phyloP scores from a whole-genome alignment of 2,329 filamentous ascomycete genomes.

The Colletotrichum incanum region DNA sequence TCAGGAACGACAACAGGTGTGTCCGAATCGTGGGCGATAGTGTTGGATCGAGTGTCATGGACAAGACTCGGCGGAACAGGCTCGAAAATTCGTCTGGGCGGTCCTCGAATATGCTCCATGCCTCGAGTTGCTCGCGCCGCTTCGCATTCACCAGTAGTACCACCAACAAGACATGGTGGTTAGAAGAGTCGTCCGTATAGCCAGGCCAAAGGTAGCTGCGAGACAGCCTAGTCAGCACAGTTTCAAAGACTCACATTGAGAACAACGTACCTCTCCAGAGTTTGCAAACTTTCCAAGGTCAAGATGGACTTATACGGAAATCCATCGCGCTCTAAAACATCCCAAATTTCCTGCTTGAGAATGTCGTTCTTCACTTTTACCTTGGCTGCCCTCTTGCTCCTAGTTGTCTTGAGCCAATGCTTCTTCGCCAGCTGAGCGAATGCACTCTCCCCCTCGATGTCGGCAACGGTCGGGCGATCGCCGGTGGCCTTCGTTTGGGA shows the following conservation, averaged over 20 bases:
- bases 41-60: conserved; percentile 83
- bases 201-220: conserved; percentile 92
- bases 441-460: conserved; percentile 78
- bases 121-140: conserved; percentile 86
- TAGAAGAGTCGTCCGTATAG: conserved; percentile 89
- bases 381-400: conserved; percentile 70
- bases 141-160: conserved; percentile 91
- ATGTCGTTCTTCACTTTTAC: conserved; percentile 86
- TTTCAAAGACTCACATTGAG: neutral
- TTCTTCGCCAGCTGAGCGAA: conserved; percentile 86
- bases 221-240: conserved; percentile 46
- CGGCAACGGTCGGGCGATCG: conserved; percentile 76
- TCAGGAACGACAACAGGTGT: conserved; percentile 90
- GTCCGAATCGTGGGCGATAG: conserved; percentile 79
- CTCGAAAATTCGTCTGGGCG: conserved; percentile 87
- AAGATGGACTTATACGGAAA: conserved; percentile 86
- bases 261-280: conserved; percentile 80
- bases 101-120: conserved; percentile 89
- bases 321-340: conserved; percentile 84
- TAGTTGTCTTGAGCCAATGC: conserved; percentile 82
- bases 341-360: conserved; percentile 91
- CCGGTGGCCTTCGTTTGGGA: conserved; percentile 58
- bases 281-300: conserved; percentile 90
- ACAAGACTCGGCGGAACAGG: conserved; percentile 90
- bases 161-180: conserved; percentile 91